Evolutionary conservation across 768 basidiomycete species (phyloP).

Genomic region (Pulveroboletus sp.): DNA sequence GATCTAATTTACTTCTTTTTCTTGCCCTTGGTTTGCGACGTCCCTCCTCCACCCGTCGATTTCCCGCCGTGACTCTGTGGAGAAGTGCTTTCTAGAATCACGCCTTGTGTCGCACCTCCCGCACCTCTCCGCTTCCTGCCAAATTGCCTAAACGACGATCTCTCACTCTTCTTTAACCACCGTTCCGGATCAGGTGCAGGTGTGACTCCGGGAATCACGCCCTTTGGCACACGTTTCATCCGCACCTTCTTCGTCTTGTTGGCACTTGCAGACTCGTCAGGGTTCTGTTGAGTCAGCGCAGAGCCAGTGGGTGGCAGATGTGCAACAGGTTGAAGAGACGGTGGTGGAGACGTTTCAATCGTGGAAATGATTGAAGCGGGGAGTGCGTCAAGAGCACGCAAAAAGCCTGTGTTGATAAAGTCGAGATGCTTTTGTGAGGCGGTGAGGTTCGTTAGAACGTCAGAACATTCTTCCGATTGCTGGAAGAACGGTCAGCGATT

Average conservation of each 20-base stretch:
- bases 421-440: slow-evolving; percentile 81
- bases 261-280: slow-evolving; percentile 34
- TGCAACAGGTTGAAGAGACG: slow-evolving; percentile 38
- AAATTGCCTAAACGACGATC: slow-evolving; percentile 50
- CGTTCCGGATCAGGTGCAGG: slow-evolving; percentile 83
- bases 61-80: slow-evolving; percentile 32
- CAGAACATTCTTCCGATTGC: slow-evolving; percentile 85
- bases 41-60: slow-evolving; percentile 34
- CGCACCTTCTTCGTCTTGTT: slow-evolving; percentile 50
- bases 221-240: slow-evolving; percentile 64
- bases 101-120: slow-evolving; percentile 70
- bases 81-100: slow-evolving; percentile 27
- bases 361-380: slow-evolving; percentile 46
- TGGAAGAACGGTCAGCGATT: slow-evolving; percentile 29
- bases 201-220: slow-evolving; percentile 75
- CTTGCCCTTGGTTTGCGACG: slow-evolving; percentile 50
- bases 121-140: slow-evolving; percentile 52
- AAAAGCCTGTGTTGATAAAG: slow-evolving; percentile 72
- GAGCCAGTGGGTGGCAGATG: slow-evolving; percentile 26
- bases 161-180: slow-evolving; percentile 85
- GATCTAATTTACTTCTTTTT: slow-evolving; percentile 56
- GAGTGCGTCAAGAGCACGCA: slow-evolving; percentile 58
- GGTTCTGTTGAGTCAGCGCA: slow-evolving; percentile 22
- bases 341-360: slow-evolving; percentile 62
- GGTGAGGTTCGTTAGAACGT: slow-evolving; percentile 80